These are phyloP conservation scores for Fibroporia radiculosa DNA, from an alignment of 768 basidiomycete genomes.

Conservation along the genomic window DNA sequence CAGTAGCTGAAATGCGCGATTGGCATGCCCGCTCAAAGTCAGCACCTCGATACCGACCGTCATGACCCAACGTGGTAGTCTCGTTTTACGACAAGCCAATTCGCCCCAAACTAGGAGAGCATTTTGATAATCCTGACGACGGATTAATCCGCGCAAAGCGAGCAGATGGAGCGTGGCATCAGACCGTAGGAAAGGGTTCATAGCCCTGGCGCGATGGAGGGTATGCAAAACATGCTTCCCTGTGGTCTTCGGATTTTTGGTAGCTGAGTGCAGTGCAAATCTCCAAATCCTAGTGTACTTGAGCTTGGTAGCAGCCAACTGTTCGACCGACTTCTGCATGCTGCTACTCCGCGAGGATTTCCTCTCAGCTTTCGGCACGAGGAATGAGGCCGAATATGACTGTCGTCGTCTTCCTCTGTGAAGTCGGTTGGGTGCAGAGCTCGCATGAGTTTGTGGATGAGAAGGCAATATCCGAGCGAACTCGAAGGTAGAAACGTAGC, in stretches of 20 bases:
- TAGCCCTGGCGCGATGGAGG: constrained; percentile 26
- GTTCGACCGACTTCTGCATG: too few species aligned
- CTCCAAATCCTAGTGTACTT: constrained; percentile 4
- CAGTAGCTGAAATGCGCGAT: constrained; percentile 43
- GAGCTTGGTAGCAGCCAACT: not conserved
- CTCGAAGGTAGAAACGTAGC: not conserved
- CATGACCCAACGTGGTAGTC: constrained; percentile 40
- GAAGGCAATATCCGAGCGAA: too few species aligned
- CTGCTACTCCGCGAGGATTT: too few species aligned
- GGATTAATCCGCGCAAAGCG: constrained; percentile 45
- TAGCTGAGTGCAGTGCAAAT: not conserved
- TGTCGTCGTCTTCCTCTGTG: too few species aligned
- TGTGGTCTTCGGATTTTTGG: constrained; percentile 14
- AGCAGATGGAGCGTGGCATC: constrained; percentile 45
- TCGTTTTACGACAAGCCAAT: constrained; percentile 9
- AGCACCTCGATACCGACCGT: constrained; percentile 44
- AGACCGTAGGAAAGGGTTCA: constrained; percentile 26
- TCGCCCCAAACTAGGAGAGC: constrained; percentile 29
- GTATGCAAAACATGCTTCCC: constrained; percentile 28
- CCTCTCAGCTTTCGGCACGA: too few species aligned
- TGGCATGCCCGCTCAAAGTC: constrained; percentile 33
- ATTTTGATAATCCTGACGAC: constrained; percentile 29
- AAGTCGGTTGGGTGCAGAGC: too few species aligned
- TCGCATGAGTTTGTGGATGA: too few species aligned
- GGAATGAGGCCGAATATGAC: too few species aligned